Evolutionary conservation across 75 land plant genomes (phyloP).

Genomic region (Isoetes taiwanensis): DNA sequence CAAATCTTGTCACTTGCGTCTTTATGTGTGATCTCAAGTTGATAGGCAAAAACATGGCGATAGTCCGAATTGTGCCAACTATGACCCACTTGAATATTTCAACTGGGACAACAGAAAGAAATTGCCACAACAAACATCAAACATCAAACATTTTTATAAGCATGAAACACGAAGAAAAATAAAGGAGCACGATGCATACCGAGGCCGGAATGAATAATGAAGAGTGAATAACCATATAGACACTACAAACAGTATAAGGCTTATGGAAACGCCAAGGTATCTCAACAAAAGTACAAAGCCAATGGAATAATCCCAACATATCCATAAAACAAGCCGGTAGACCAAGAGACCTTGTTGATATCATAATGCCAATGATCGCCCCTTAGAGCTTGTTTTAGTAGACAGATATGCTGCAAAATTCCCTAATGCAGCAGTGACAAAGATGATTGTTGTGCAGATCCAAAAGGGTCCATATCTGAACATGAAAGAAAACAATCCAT

Average conservation of each 20-base stretch:
- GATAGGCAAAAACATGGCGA: too few relatives aligned
- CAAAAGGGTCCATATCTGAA: conserved; percentile 97
- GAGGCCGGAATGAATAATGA: conserved; percentile 93
- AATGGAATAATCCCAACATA: conserved; percentile 78
- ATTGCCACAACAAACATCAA: too few relatives aligned
- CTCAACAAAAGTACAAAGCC: conserved; percentile 68
- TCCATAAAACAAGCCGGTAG: conserved; percentile 94
- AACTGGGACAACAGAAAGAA: too few relatives aligned
- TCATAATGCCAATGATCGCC: conserved; percentile 79
- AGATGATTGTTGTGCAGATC: conserved; percentile 98
- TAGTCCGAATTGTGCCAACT: too few relatives aligned
- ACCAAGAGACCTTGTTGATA: conserved; percentile 89
- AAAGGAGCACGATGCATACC: conserved; percentile 29
- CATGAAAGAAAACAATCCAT: too few relatives aligned
- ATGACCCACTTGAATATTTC: too few relatives aligned
- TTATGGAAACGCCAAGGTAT: conserved; percentile 84
- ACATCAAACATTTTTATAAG: too few relatives aligned
- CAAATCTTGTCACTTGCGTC: too few relatives aligned
- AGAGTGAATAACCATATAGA: conserved; percentile 91
- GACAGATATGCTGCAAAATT: conserved; percentile 92
- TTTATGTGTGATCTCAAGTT: too few relatives aligned
- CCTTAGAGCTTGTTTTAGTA: conserved; percentile 39
- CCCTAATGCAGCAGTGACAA: conserved; percentile 95
- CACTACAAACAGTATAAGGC: conserved; percentile 89
- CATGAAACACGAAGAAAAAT: too few relatives aligned